These are phyloP conservation scores for Penicillium sp. DNA, from an alignment of 2,329 filamentous ascomycete species.

Conservation along the genomic window DNA sequence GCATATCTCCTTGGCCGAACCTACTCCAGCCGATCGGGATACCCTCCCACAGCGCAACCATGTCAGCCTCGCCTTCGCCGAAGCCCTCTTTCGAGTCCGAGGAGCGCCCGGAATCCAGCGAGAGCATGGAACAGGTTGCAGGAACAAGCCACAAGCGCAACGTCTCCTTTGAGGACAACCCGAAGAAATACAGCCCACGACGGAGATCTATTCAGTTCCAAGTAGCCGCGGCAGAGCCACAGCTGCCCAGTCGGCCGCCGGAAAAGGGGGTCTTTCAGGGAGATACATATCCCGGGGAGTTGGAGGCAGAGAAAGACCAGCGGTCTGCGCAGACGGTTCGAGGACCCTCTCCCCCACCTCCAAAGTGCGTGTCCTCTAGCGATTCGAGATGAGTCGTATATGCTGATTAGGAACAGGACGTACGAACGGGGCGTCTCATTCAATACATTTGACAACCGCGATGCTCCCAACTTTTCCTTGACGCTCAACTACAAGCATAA, in stretches of 20 bases:
- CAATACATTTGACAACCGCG: conserved; percentile 65
- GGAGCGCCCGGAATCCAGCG: conserved; percentile 9
- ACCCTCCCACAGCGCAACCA: conserved; percentile 5
- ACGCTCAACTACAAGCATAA: conserved; percentile 82
- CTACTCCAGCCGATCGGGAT: not conserved
- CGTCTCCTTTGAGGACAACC: conserved; percentile 21
- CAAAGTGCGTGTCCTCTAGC: conserved; percentile 32
- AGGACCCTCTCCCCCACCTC: conserved; percentile 39
- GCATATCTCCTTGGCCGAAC: not conserved
- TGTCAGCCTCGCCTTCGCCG: conserved; percentile 20
- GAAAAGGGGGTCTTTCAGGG: conserved; percentile 26
- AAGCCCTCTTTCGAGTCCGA: conserved; percentile 20
- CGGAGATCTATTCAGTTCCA: conserved; percentile 41
- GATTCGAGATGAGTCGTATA: not conserved
- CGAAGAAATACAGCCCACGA: conserved; percentile 24
- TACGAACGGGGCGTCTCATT: conserved; percentile 69
- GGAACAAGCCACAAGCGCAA: conserved; percentile 19
- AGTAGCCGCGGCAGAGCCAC: conserved; percentile 27
- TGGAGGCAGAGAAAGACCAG: conserved; percentile 25
- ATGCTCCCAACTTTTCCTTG: conserved; percentile 67
- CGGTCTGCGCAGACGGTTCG: conserved; percentile 24
- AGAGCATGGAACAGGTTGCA: conserved; percentile 11
- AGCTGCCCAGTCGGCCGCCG: conserved; percentile 26
- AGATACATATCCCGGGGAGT: conserved; percentile 12
- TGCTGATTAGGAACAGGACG: conserved; percentile 41